Base-by-base conservation (phyloP, 768 basidiomycete genomes). In the Trametopsis cervina region DNA sequence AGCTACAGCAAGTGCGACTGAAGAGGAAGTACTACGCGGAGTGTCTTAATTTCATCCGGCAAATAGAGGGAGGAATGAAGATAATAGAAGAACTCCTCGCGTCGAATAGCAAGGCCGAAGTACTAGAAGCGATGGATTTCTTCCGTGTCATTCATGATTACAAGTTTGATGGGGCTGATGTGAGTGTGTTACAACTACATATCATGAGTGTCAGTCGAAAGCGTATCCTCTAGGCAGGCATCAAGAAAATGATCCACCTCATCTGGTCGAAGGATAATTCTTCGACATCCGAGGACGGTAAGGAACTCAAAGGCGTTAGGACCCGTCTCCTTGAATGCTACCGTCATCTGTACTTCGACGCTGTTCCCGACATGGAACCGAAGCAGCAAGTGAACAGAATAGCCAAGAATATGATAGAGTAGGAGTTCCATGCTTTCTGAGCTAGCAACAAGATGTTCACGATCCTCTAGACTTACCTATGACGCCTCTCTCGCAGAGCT, bases 331-430 rank as follows among this genome's bases (percentile, higher is more conserved):
- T 99, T 53, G 95, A 98, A 58, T 87, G 84, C 58, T 99, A 98
- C 61, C 77, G 81, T 27, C 79, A 59, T 49, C 65, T 99, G 44
- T 99, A 95, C 68, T 96, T 98, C 57, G 91, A 97, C 47, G 77
- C 85, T 2, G 57, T 90, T 2, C 72, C 79, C 0, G 85, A 80
- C 62, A 67, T 88, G 55, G 76, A 83, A 10, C 76, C 88, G 0
- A 92, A 93, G 65, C 83, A 83, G 40, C 89, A 96, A 63, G 78
- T 96, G 50, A 94, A 83, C 56, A 74, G 93, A 12, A 96, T 99
- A 37, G 80, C 95, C 4, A 94, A 91, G 71, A 96, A 98, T 61
- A 88, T 99, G 80, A 89, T 99, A 40, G 89, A 96, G 96, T 96
- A 47, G 25, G 82, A 66, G 12, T 43, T 44, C n/a, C n/a, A n/a